Conservation (phyloP, 306 rosid genomes). For the Begonia fuchsioides region DNA sequence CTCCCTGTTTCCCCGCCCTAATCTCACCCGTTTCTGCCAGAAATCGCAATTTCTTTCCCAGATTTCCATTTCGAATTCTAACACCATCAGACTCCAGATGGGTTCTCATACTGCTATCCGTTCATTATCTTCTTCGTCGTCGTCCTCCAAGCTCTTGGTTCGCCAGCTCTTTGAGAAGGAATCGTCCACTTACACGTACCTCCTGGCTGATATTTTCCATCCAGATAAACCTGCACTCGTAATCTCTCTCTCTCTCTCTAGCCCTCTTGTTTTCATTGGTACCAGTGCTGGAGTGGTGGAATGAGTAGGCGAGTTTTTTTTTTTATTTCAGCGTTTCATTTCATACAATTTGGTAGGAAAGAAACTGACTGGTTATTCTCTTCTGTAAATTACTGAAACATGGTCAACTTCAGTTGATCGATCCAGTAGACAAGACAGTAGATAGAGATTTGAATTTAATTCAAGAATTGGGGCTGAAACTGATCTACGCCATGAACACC, state of each 20-base stretch:
- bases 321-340: too few species aligned
- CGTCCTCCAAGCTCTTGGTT: slow-evolving; percentile 39
- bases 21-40: slow-evolving; percentile 6
- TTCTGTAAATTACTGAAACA: slow-evolving; percentile 1
- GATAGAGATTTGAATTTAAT: slow-evolving; percentile 77
- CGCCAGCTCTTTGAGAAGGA: slow-evolving; percentile 97
- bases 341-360: too few species aligned
- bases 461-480: slow-evolving; percentile 54
- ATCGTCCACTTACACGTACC: slow-evolving; percentile 79
- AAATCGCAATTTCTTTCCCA: slow-evolving; percentile 11
- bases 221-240: slow-evolving; percentile 74
- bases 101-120: slow-evolving; percentile 19
- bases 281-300: too few species aligned
- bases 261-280: not conserved
- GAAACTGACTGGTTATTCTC: too few species aligned
- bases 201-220: slow-evolving; percentile 69
- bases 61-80: slow-evolving; percentile 1
- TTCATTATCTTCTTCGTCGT: not conserved
- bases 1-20: slow-evolving; percentile 1
- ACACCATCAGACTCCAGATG: slow-evolving; percentile 26
- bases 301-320: slow-evolving; percentile 2
- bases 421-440: slow-evolving; percentile 84
- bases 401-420: slow-evolving; percentile 60
- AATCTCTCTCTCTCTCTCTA: slow-evolving; percentile 4
- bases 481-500: slow-evolving; percentile 76